phyloP scores from a whole-genome alignment of 2,329 filamentous ascomycete genomes.

The Cadophora malorum region DNA sequence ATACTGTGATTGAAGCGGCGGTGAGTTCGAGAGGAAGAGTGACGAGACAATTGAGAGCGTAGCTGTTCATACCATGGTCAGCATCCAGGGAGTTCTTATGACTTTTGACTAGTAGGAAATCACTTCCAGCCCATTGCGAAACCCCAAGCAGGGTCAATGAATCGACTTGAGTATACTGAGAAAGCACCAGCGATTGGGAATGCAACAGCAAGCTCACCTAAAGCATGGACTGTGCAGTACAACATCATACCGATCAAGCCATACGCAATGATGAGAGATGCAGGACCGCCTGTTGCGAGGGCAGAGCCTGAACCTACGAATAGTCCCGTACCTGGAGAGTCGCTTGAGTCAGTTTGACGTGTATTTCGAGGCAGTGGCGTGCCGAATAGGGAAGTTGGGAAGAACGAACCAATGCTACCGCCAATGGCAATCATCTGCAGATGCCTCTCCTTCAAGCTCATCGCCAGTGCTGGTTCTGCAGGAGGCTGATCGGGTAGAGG shows the following conservation, averaged over 20 bases:
- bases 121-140: constrained; percentile 95
- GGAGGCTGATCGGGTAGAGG: constrained; percentile 24
- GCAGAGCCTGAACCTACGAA: constrained; percentile 42
- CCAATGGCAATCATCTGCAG: constrained; percentile 65
- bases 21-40: constrained; percentile 23
- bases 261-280: constrained; percentile 43
- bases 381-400: too few species aligned
- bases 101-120: too few species aligned
- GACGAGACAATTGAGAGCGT: constrained; percentile 24
- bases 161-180: constrained; percentile 87
- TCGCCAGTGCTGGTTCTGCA: constrained; percentile 22
- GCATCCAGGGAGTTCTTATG: too few species aligned
- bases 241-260: constrained; percentile 69
- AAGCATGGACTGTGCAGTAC: constrained; percentile 83
- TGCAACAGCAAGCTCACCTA: constrained; percentile 90
- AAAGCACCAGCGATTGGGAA: constrained; percentile 93
- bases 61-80: constrained; percentile 16
- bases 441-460: constrained; percentile 56
- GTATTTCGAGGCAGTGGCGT: too few species aligned
- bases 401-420: constrained; percentile 50
- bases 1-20: constrained; percentile 21
- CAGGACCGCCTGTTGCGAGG: constrained; percentile 46
- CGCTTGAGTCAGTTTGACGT: background rate
- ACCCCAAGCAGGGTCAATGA: constrained; percentile 91
- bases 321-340: constrained; percentile 58